Conservation (phyloP, 1,284 basidiomycete genomes). For the Cryptococcus amylolentus region DNA sequence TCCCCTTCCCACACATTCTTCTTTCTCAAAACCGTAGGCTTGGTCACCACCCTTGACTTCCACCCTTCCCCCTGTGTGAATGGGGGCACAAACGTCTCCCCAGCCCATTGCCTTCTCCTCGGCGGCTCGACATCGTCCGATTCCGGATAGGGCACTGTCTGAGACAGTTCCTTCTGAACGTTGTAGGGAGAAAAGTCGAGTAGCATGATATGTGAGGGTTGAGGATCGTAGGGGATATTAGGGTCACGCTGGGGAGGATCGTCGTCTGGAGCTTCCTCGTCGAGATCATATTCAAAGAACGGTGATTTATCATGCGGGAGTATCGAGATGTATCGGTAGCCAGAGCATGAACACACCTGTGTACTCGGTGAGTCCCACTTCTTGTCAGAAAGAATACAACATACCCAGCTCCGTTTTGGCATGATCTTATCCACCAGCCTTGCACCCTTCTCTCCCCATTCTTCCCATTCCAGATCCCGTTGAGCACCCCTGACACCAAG, state of each 20-base stretch:
- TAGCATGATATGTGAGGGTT: constrained; percentile 18
- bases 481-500: constrained; percentile 19
- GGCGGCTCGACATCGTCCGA: neutral
- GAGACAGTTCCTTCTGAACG: constrained; percentile 3
- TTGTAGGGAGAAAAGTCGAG: constrained; percentile 40
- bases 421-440: constrained; percentile 32
- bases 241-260: neutral
- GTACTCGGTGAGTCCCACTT: neutral
- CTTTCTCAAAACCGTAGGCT: constrained; percentile 18
- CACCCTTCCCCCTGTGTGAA: constrained; percentile 1
- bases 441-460: constrained; percentile 39
- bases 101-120: neutral
- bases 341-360: constrained; percentile 47
- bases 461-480: constrained; percentile 29
- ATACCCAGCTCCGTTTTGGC: constrained; percentile 38
- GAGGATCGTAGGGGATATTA: neutral
- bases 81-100: neutral
- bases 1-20: constrained; percentile 28
- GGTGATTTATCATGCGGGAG: constrained; percentile 2
- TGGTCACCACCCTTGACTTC: constrained; percentile 1
- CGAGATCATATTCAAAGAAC: neutral
- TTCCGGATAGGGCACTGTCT: neutral
- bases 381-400: constrained; percentile 7
- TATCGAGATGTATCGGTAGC: constrained; percentile 43
- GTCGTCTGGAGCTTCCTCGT: constrained; percentile 11